Conservation (phyloP, 768 basidiomycete species). For the Leucocoprinus sp. region DNA sequence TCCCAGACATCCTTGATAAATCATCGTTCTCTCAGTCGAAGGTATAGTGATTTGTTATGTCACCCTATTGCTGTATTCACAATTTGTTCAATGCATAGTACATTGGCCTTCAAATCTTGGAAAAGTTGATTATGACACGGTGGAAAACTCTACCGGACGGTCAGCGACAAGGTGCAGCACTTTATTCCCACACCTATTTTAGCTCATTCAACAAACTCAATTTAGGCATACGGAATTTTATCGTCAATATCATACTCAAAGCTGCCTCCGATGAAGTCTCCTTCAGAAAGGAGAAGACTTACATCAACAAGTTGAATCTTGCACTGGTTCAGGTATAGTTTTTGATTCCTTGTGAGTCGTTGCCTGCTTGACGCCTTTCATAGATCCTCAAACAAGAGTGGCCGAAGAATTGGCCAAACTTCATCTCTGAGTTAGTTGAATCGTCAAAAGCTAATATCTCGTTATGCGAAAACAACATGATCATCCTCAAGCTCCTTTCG, state of each 20-base stretch:
- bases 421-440: conserved; percentile 94
- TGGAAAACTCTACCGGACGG: conserved; percentile 96
- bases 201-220: neutral
- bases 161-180: conserved; percentile 70
- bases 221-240: conserved; percentile 90
- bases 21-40: conserved; percentile 83
- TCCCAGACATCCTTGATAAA: conserved; percentile 86
- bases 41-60: conserved; percentile 28
- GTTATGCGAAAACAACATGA: conserved; percentile 99
- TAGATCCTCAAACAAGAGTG: conserved; percentile 99
- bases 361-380: conserved; percentile 10
- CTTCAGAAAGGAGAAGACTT: conserved; percentile 89
- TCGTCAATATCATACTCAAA: conserved; percentile 89
- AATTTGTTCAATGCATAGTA: conserved; percentile 45
- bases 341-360: neutral
- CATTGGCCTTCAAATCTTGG: conserved; percentile 93
- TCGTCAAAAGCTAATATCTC: conserved; percentile 95
- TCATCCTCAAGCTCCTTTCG: conserved; percentile 92
- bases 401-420: conserved; percentile 98
- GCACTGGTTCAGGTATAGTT: conserved; percentile 81
- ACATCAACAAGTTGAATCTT: conserved; percentile 92
- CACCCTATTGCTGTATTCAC: neutral
- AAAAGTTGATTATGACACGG: conserved; percentile 87
- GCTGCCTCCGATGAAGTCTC: conserved; percentile 85
- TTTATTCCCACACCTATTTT: neutral